Base-by-base conservation (phyloP, 345 rosid species). In the Boechera stricta region DNA sequence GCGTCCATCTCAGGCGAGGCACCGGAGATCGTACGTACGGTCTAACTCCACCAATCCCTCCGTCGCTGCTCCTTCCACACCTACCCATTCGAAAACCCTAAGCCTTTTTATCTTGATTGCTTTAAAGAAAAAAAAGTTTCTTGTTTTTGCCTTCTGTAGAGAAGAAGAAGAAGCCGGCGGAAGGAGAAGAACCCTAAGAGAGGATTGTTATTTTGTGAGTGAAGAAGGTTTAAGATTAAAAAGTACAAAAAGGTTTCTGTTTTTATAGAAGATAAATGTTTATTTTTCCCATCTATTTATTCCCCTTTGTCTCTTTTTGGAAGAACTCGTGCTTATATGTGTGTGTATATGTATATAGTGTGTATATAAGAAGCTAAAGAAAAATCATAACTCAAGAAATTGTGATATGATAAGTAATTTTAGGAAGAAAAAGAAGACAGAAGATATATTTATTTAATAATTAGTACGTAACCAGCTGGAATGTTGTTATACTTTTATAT, bases 1-100 rank as follows among this genome's bases (percentile, higher is more conserved):
- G 99, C 24, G 99, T 95, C 99, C 99, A 95, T 81, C 96, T 83
- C 82, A 95, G 75, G 28, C 99, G 93, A 79, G 98, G 97, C 26
- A 92, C 92, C 51, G 91, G 94, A 26, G 99, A 95, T 73, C 99
- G 84, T 61, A 91, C 74, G 77, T 95, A 92, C 61, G 90, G 94
- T 75, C 99, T 86, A 61, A 92, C 96, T 18, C 87, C 85, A 45
- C 28, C 81, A 24, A 88, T 89, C 58, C 84, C 75, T 54, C 60
- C 79, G 11, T 75, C 75, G 65, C 6, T 88, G 73, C 94, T 90
- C 67, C 94, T 76, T 60, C 83, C 96, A 75, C 92, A 93, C 71
- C 85, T 86, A 49, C 87, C 97, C 97, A 93, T 91, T 15, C 13
- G 56, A 36, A 68, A 69, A 58, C 53, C 77, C 73, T 57, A 42